Base-by-base conservation (phyloP, 2,329 filamentous ascomycete genomes). In the Xylaria sp. region DNA sequence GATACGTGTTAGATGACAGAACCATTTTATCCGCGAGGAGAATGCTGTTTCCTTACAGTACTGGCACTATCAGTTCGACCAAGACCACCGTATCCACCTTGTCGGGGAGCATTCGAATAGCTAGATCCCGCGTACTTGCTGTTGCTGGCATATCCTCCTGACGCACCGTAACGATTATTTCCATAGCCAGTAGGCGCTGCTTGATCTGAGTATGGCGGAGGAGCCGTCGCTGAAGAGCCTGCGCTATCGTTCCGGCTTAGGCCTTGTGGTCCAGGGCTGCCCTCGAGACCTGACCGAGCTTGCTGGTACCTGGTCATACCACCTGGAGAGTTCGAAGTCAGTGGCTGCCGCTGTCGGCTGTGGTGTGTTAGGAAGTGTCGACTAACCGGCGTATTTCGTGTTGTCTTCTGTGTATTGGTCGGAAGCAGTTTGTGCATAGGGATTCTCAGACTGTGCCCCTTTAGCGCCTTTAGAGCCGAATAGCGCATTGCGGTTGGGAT, bases 1-100 rank as follows among this genome's bases (percentile, higher is more conserved):
- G 20, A 2, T 32, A 55, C 9, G 23, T 61, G 48, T 71, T 30
- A 71, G 67, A 50, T 39, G 13, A 18, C 12, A 15, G 4, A 10
- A 30, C 20, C 10, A 23, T 18, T 7, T 30, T 18, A 28, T 28
- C 41, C 15, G 3, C 13, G 9, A n/a, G 15, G 25, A 5, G 39
- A 13, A 2, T 39, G n/a, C 36, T 41, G 13, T 20, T 32, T 63
- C 28, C 64, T 64, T 69, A 70, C 69, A 5, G 82, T 81, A 59
- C 80, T 80, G 58, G 76, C 79, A 67, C 81, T 82, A 57, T 81
- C 81, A 36, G 78, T 77, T 57, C 81, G 80, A 53, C 86, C 87
- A 65, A 90, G 80, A 7, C 87, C 87, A 41, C 89, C 89, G 70
- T 91, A 91, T 32, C 88, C 88, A 55, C 87, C 86, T 12, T 85